These are phyloP conservation scores for Nicotiana attenuata DNA, from an alignment of 257 asterid species.

Conservation along the genomic window DNA sequence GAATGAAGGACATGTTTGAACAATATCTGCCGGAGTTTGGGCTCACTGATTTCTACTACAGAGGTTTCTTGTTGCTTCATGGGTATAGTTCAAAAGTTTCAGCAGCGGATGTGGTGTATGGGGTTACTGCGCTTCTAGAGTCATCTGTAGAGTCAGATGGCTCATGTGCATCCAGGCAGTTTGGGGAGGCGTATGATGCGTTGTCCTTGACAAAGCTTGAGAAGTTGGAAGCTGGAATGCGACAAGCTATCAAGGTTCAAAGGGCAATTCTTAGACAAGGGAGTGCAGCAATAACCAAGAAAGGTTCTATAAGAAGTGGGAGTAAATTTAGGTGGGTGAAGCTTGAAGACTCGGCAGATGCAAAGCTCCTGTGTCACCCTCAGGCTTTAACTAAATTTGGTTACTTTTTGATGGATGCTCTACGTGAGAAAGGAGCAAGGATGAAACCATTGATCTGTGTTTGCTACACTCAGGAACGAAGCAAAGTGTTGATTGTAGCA, in stretches of 20 bases:
- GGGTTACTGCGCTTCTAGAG: slow-evolving; percentile 85
- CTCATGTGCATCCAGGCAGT: slow-evolving; percentile 71
- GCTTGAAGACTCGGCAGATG: slow-evolving; percentile 80
- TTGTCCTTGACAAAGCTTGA: slow-evolving; percentile 68
- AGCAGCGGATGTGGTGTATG: slow-evolving; percentile 95
- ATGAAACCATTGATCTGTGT: slow-evolving; percentile 94
- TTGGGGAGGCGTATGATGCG: slow-evolving; percentile 82
- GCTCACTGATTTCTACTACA: slow-evolving; percentile 76
- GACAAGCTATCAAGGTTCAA: slow-evolving; percentile 90
- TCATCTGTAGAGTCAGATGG: slow-evolving; percentile 76
- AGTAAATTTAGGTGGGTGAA: slow-evolving; percentile 96
- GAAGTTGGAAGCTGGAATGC: slow-evolving; percentile 80
- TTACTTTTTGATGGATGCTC: slow-evolving; percentile 84
- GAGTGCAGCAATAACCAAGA: slow-evolving; percentile 89
- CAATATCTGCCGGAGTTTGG: slow-evolving; percentile 88
- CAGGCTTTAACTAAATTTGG: slow-evolving; percentile 95
- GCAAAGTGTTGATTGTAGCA: slow-evolving; percentile 72
- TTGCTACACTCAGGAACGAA: slow-evolving; percentile 60
- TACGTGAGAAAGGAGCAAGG: slow-evolving; percentile 95
- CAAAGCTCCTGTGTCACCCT: slow-evolving; percentile 74
- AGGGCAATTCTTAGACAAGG: slow-evolving; percentile 95
- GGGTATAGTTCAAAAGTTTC: slow-evolving; percentile 91
- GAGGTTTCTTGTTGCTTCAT: slow-evolving; percentile 71
- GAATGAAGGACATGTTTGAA: slow-evolving; percentile 95
- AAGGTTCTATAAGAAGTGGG: slow-evolving; percentile 93